phyloP scores from a whole-genome alignment of 345 rosid genomes.

The Linum usitatissimum region DNA sequence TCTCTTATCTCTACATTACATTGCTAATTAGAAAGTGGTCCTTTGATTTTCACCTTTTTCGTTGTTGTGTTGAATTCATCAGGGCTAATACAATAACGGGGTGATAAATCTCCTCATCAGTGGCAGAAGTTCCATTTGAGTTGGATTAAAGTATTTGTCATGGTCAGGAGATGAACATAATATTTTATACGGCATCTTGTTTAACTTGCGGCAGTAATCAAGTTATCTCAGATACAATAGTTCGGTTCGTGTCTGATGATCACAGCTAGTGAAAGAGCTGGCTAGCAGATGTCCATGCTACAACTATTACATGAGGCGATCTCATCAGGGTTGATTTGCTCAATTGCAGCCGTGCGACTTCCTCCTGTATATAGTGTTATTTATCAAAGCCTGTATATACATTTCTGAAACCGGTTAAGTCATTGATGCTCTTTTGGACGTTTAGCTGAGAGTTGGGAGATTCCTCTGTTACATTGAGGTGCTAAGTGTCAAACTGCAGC shows the following conservation, averaged over 20 bases:
- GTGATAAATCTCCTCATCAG: not conserved
- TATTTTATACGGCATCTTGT: no score
- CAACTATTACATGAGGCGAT: not conserved
- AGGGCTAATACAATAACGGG: not conserved
- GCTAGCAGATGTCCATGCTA: not conserved
- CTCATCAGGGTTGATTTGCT: not conserved
- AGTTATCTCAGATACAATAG: no score
- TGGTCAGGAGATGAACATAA: not conserved
- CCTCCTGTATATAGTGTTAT: not conserved
- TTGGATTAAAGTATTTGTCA: not conserved
- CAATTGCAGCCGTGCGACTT: not conserved
- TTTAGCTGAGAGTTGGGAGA: not conserved
- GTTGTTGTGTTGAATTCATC: not conserved
- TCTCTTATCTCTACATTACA: not conserved
- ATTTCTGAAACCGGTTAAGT: no score
- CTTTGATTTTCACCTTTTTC: not conserved
- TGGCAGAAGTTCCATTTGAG: not conserved
- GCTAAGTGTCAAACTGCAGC: not conserved
- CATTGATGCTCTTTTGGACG: no score
- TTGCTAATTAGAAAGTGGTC: not conserved
- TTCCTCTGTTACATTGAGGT: not conserved
- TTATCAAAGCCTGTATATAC: not conserved
- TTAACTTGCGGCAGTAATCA: no score
- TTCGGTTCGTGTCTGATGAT: not conserved
- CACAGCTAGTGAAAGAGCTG: not conserved